Conservation (phyloP, 208 protist species). For the Acanthamoeba sp. region DNA sequence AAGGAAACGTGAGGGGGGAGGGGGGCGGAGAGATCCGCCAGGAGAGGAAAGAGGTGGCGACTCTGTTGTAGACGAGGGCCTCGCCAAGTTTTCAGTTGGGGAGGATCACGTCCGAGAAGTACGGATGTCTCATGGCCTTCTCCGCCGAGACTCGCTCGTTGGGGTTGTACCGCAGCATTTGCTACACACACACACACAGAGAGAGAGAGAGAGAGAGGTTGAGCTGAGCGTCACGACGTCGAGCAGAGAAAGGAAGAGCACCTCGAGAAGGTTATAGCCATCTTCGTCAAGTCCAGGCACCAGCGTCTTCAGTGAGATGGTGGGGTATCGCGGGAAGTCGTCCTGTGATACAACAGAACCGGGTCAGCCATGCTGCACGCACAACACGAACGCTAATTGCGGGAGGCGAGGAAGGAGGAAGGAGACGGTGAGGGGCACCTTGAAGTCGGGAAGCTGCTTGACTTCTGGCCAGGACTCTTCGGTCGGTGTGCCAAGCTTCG, state of each 20-base stretch:
- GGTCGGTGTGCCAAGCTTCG: conserved; percentile 67
- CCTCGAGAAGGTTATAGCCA: conserved; percentile 52
- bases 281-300: conserved; percentile 68
- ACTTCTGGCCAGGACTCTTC: conserved; percentile 64
- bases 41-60: too few species aligned
- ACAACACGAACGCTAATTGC: too few species aligned
- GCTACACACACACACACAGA: neutral
- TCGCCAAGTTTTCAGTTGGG: conserved; percentile 14
- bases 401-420: neutral
- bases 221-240: neutral
- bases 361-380: too few species aligned
- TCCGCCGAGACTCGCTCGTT: conserved; percentile 58
- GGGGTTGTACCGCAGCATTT: conserved; percentile 65
- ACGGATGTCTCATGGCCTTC: conserved; percentile 44
- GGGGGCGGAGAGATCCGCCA: neutral
- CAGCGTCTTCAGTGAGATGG: conserved; percentile 41
- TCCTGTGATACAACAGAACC: too few species aligned
- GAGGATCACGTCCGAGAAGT: conserved; percentile 37
- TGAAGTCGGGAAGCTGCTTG: conserved; percentile 66
- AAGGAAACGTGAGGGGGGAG: neutral
- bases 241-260: neutral
- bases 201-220: neutral
- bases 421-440: neutral
- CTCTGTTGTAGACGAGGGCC: too few species aligned
- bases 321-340: conserved; percentile 22